Conservation (phyloP, 208 protist species). For the Trypanosoma rangeli region DNA sequence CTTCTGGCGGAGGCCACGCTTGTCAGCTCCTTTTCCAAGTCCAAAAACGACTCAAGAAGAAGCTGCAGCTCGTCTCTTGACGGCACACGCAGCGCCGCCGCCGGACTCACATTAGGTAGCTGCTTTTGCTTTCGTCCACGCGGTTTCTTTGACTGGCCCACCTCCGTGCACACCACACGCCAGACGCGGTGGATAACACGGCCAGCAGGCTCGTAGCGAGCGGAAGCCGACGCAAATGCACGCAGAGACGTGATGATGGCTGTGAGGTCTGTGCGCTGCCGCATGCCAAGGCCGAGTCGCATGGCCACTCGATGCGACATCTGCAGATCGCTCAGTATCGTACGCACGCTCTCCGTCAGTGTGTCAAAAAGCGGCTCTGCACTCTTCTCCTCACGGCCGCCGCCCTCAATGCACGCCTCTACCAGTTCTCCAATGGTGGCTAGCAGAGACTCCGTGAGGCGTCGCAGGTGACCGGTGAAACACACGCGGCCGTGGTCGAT, state of each 20-base stretch:
- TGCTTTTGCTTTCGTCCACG: slow-evolving; percentile 2
- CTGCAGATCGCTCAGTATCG: slow-evolving; percentile 30
- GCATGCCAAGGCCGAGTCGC: slow-evolving; percentile 45
- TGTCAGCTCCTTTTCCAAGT: slow-evolving; percentile 27
- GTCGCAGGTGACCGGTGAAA: slow-evolving; percentile 36
- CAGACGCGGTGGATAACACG: slow-evolving; percentile 36
- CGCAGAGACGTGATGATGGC: slow-evolving; percentile 33
- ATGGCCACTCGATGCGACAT: slow-evolving; percentile 35
- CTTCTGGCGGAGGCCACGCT: not conserved
- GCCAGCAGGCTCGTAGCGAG: slow-evolving; percentile 28
- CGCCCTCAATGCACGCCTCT: slow-evolving; percentile 2
- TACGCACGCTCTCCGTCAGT: slow-evolving; percentile 29
- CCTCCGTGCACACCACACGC: slow-evolving; percentile 28
- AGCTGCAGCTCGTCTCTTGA: slow-evolving; percentile 35
- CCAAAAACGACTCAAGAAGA: slow-evolving; percentile 34
- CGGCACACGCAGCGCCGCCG: slow-evolving; percentile 23
- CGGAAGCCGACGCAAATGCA: slow-evolving; percentile 26
- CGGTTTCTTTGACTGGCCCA: slow-evolving; percentile 18
- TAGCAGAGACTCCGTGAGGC: slow-evolving; percentile 13
- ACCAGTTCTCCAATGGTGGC: slow-evolving; percentile 19
- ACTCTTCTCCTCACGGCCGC: not conserved
- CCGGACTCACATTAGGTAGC: not conserved
- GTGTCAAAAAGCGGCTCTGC: slow-evolving; percentile 22
- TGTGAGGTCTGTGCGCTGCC: slow-evolving; percentile 41
- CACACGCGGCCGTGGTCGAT: slow-evolving; percentile 45